phyloP scores from a whole-genome alignment of 805 yeast genomes.

The Komagataella kurtzmanii region DNA sequence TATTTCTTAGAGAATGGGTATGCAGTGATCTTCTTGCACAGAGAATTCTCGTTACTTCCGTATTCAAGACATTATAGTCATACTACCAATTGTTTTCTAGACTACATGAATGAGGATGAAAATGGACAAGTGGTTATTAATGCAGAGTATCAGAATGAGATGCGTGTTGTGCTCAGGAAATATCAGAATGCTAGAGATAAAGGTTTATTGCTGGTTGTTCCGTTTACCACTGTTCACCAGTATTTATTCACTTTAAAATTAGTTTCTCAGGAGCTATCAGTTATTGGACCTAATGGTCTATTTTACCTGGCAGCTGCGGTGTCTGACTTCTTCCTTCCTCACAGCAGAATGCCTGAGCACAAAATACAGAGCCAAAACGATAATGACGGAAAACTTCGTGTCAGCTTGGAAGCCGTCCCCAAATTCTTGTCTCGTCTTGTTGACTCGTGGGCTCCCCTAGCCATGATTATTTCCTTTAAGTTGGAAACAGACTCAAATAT shows the following conservation, averaged over 20 bases:
- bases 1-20: slow-evolving; percentile 75
- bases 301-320: slow-evolving; percentile 96
- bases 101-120: slow-evolving; percentile 45
- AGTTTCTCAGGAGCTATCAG: slow-evolving; percentile 46
- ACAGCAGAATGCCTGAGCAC: slow-evolving; percentile 77
- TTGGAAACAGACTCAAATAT: slow-evolving; percentile 75
- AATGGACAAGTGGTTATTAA: slow-evolving; percentile 48
- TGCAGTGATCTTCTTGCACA: slow-evolving; percentile 83
- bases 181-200: slow-evolving; percentile 35
- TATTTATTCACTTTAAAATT: slow-evolving; percentile 73
- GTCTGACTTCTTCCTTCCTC: slow-evolving; percentile 89
- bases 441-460: slow-evolving; percentile 88
- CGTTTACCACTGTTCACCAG: slow-evolving; percentile 92
- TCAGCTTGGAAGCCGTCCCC: slow-evolving; percentile 91
- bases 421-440: slow-evolving; percentile 81
- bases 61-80: slow-evolving; percentile 85
- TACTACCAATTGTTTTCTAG: slow-evolving; percentile 74
- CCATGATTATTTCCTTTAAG: slow-evolving; percentile 90
- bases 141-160: slow-evolving; percentile 41
- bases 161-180: slow-evolving; percentile 47
- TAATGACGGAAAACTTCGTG: slow-evolving; percentile 61
- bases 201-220: slow-evolving; percentile 50
- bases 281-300: slow-evolving; percentile 42
- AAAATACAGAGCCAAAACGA: slow-evolving; percentile 74
- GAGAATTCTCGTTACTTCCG: slow-evolving; percentile 87